A percentile compares a stretch with the other conserved stretches of the same genome.
Evolutionary conservation across 192 early-diverging fungal species (phyloP).

Genomic region (Podila verticillata): DNA sequence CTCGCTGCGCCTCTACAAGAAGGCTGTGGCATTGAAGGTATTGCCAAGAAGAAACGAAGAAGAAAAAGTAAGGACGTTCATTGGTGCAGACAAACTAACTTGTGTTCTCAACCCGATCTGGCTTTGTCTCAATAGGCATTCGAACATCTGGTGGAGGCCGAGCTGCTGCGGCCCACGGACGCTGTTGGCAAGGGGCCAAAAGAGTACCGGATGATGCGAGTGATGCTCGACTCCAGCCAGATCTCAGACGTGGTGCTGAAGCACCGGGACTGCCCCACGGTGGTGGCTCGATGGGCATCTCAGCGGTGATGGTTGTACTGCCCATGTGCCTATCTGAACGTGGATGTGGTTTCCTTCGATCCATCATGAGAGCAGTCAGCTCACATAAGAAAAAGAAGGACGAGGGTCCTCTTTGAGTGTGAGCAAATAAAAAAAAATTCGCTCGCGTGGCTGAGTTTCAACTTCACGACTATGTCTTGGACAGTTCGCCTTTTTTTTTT

Average conservation of each 20-base stretch:
- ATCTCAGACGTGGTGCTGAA: slow-evolving; percentile 69
- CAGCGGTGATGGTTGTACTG: not conserved
- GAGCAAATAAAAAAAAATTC: not conserved
- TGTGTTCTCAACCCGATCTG: not conserved
- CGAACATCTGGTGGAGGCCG: slow-evolving; percentile 77
- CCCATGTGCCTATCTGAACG: no score
- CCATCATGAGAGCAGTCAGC: no score
- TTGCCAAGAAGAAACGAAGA: not conserved
- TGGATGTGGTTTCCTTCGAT: no score
- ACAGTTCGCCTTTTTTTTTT: not conserved
- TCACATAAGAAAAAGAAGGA: not conserved
- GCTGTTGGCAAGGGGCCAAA: slow-evolving; percentile 74
- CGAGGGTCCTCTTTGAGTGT: no score
- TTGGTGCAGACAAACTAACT: not conserved
- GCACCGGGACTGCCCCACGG: slow-evolving; percentile 68
- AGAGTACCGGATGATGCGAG: slow-evolving; percentile 87
- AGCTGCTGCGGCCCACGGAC: slow-evolving; percentile 71
- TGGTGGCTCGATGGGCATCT: slow-evolving; percentile 70
- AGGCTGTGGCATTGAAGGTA: slow-evolving; percentile 86
- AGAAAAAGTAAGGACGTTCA: not conserved
- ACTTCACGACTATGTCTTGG: not conserved
- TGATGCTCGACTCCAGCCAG: slow-evolving; percentile 77
- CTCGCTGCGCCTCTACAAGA: slow-evolving; percentile 78
- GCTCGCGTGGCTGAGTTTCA: not conserved
- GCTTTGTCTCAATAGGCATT: slow-evolving; percentile 66